Percentiles rank a stretch among this genome's conserved stretches.
Evolutionary conservation across 495 filamentous ascomycete species (phyloP).

Genomic region (Neohortaea acidophila): DNA sequence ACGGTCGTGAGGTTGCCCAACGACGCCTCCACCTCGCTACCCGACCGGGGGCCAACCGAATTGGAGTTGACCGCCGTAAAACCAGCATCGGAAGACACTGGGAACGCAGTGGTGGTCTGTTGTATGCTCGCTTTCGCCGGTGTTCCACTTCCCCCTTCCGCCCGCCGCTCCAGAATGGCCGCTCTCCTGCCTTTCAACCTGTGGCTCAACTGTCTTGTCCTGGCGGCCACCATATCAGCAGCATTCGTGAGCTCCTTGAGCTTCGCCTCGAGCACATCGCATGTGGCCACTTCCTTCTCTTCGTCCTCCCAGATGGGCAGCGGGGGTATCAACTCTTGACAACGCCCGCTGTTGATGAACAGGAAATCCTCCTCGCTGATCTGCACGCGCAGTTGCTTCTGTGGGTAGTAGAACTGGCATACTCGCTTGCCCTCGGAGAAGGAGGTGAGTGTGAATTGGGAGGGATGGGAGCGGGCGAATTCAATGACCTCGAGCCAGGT

Average conservation of each 20-base stretch:
- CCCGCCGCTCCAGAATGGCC: conserved; percentile 45
- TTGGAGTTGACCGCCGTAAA: conserved; percentile 43
- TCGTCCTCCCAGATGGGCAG: conserved; percentile 77
- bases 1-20: conserved; percentile 9
- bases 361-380: conserved; percentile 79
- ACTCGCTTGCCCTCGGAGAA: conserved; percentile 49
- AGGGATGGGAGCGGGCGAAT: conserved; percentile 64
- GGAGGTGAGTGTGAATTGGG: conserved; percentile 61
- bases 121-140: conserved; percentile 15
- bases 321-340: conserved; percentile 69
- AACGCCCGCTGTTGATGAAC: conserved; percentile 62
- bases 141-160: conserved; percentile 17
- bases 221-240: conserved; percentile 63
- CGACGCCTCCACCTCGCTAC: neutral
- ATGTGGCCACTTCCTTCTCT: conserved; percentile 63
- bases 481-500: conserved; percentile 76
- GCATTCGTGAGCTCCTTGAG: conserved; percentile 58
- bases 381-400: conserved; percentile 67
- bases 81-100: conserved; percentile 23
- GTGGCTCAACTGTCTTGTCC: conserved; percentile 70
- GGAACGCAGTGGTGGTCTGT: conserved; percentile 25
- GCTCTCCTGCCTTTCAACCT: conserved; percentile 59
- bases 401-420: conserved; percentile 53
- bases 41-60: neutral
- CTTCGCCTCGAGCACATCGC: conserved; percentile 69